Percentiles rank a stretch among this genome's conserved stretches.
These are phyloP conservation scores for Obba rivulosa DNA, from an alignment of 768 basidiomycete species.

Conservation along the genomic window DNA sequence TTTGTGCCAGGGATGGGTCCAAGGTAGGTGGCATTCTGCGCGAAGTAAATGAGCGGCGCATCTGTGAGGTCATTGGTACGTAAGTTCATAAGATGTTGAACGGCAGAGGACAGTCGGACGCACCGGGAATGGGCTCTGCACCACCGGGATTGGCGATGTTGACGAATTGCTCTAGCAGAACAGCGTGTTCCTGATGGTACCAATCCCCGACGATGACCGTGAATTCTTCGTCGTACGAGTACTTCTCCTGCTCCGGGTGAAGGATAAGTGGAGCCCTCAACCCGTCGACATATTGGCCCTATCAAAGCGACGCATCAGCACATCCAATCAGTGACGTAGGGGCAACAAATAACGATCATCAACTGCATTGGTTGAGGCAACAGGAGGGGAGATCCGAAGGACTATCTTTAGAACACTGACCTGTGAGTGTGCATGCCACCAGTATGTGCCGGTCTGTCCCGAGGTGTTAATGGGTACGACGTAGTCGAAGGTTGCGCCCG, in stretches of 20 bases:
- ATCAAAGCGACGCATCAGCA: background rate
- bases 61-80: too few relatives aligned
- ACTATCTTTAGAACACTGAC: constrained; percentile 26
- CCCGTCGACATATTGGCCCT: constrained; percentile 92
- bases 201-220: constrained; percentile 86
- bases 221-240: constrained; percentile 85
- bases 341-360: background rate
- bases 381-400: too few relatives aligned
- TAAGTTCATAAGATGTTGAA: background rate
- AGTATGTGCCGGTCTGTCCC: constrained; percentile 76
- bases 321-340: too few relatives aligned
- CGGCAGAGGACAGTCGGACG: constrained; percentile 8
- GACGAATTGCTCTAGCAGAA: constrained; percentile 62
- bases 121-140: constrained; percentile 85
- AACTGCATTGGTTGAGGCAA: background rate
- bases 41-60: constrained; percentile 78
- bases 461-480: constrained; percentile 63
- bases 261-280: constrained; percentile 83
- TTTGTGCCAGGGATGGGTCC: constrained; percentile 48
- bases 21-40: constrained; percentile 68
- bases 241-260: constrained; percentile 58
- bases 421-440: constrained; percentile 67
- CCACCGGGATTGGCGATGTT: constrained; percentile 74
- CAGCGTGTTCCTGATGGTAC: constrained; percentile 78
- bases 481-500: constrained; percentile 67